Conservation (phyloP, 257 asterid genomes). For the Solanum raphanifolium region DNA sequence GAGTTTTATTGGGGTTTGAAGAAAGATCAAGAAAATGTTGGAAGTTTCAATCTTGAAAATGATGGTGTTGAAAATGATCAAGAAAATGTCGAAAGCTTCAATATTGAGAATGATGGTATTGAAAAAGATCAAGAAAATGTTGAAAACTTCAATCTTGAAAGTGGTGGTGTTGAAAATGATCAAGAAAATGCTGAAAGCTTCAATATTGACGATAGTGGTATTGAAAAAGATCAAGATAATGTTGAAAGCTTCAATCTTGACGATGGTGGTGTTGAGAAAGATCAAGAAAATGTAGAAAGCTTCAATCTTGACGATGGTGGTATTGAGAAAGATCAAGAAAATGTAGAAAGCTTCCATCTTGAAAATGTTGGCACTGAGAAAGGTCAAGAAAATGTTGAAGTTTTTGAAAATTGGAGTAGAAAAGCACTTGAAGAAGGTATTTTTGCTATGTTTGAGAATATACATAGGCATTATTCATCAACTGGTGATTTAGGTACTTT, state of each 20-base stretch:
- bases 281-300: neutral
- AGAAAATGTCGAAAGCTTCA: neutral
- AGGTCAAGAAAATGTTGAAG: neutral
- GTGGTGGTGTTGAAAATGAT: neutral
- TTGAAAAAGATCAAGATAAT: neutral
- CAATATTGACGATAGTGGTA: neutral
- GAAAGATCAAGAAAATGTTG: neutral
- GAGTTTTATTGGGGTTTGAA: constrained; percentile 29
- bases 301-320: neutral
- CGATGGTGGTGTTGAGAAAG: neutral
- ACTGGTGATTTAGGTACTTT: constrained; percentile 45
- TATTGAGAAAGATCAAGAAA: neutral
- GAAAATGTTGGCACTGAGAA: neutral
- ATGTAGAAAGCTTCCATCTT: neutral
- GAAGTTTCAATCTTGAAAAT: neutral
- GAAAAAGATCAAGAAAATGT: neutral
- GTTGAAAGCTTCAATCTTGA: neutral
- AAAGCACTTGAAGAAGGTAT: neutral
- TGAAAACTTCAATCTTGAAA: neutral
- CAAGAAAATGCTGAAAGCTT: no score
- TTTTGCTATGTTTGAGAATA: constrained; percentile 59
- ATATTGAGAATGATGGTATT: fast-evolving
- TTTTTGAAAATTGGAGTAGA: neutral
- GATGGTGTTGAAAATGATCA: neutral
- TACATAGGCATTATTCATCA: constrained; percentile 66